Percentiles rank a stretch among this genome's conserved stretches.
These are phyloP conservation scores for Cyberlindnera maritima DNA, from an alignment of 805 yeast species.

Conservation along the genomic window DNA sequence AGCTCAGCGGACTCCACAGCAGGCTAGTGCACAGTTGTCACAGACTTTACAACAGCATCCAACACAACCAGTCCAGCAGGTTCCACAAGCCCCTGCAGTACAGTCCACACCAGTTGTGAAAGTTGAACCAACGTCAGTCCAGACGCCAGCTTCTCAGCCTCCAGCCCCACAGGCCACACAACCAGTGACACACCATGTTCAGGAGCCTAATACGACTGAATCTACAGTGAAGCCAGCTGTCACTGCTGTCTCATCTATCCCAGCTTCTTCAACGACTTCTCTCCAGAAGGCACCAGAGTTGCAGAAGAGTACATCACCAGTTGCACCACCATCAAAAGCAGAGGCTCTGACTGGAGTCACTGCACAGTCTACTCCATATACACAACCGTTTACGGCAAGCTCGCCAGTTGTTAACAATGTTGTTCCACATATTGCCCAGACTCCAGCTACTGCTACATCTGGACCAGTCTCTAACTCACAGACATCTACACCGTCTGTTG, in stretches of 20 bases:
- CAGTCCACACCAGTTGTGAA: background rate
- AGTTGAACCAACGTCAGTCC: background rate
- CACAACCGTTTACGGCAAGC: background rate
- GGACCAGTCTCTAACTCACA: background rate
- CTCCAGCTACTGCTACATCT: background rate
- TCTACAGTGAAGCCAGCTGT: background rate
- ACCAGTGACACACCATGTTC: too few relatives aligned
- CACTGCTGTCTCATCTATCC: background rate
- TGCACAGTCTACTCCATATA: slow-evolving; percentile 8
- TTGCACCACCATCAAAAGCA: background rate
- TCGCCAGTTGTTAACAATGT: slow-evolving; percentile 2
- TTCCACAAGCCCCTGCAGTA: background rate
- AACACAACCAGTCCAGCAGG: background rate
- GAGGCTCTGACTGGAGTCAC: background rate
- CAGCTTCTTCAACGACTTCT: too few relatives aligned
- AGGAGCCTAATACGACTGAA: too few relatives aligned
- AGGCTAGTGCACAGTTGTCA: background rate
- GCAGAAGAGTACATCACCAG: slow-evolving; percentile 1
- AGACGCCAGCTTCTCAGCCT: background rate
- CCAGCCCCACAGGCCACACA: background rate
- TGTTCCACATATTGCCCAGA: background rate
- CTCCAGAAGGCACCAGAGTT: slow-evolving; percentile 8
- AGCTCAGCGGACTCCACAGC: background rate
- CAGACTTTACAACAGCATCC: background rate
- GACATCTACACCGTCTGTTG: background rate